phyloP scores from a whole-genome alignment of 176 grass and related monocot species.

The Phoenix roebelenii region DNA sequence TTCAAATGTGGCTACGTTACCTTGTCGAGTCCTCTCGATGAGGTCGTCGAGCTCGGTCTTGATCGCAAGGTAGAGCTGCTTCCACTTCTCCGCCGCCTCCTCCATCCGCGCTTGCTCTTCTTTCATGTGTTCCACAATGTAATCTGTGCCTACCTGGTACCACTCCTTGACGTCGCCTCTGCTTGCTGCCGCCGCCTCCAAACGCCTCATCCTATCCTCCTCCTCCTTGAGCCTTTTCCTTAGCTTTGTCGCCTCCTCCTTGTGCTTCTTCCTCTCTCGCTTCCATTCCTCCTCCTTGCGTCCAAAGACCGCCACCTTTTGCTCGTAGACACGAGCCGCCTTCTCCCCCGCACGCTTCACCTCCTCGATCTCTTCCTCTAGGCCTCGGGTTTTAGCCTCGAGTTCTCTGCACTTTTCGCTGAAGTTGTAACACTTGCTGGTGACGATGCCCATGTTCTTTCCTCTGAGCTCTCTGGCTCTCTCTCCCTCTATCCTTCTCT shows the following conservation, averaged over 20 bases:
- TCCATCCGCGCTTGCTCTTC: conserved; percentile 25
- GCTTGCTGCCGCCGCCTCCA: conserved; percentile 5
- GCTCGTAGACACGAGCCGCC: conserved; percentile 19
- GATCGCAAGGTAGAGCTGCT: conserved; percentile 41
- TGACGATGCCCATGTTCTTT: conserved; percentile 24
- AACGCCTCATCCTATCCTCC: conserved; percentile 7
- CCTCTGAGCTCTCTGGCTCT: background rate
- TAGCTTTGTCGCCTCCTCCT: conserved; percentile 24
- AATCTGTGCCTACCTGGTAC: conserved; percentile 1
- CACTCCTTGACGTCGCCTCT: conserved; percentile 19
- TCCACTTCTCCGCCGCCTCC: conserved; percentile 42
- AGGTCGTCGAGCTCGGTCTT: conserved; percentile 48
- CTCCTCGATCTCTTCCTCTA: conserved; percentile 35
- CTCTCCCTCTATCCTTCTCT: no score
- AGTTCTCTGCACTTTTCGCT: conserved; percentile 7
- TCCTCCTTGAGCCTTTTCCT: conserved; percentile 20
- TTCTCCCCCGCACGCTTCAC: conserved; percentile 16
- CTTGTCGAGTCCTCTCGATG: conserved; percentile 38
- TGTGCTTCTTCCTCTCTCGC: conserved; percentile 22
- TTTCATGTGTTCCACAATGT: conserved; percentile 35
- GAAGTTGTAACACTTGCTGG: conserved; percentile 21
- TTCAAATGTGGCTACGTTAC: background rate
- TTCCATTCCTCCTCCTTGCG: conserved; percentile 36
- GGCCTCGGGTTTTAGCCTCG: conserved; percentile 6
- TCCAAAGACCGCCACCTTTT: conserved; percentile 11